These are phyloP conservation scores for Datisca glomerata DNA, from an alignment of 306 rosid species.

Conservation along the genomic window DNA sequence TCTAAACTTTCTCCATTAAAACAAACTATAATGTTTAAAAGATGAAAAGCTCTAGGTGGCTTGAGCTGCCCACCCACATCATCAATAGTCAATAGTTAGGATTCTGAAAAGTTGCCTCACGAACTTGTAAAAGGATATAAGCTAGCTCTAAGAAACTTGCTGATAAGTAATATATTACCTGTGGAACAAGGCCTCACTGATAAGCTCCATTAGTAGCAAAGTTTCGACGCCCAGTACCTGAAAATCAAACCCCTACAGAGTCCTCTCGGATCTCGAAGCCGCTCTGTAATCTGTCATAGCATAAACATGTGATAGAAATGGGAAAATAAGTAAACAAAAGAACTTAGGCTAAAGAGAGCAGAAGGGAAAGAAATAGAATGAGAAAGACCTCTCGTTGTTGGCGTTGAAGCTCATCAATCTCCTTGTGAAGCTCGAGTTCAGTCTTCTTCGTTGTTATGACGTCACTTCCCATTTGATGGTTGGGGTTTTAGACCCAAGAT, in stretches of 20 bases:
- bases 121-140: too few species aligned
- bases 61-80: too few species aligned
- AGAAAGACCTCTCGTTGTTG: conserved; percentile 78
- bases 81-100: too few species aligned
- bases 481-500: too few species aligned
- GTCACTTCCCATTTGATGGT: too few species aligned
- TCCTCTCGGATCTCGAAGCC: conserved; percentile 97
- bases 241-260: conserved; percentile 56
- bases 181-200: conserved; percentile 53
- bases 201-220: conserved; percentile 52
- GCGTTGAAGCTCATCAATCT: conserved; percentile 92
- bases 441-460: conserved; percentile 67
- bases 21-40: too few species aligned
- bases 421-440: conserved; percentile 71
- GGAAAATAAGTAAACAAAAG: background rate
- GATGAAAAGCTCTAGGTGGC: too few species aligned
- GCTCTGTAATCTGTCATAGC: conserved; percentile 79
- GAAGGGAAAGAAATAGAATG: background rate
- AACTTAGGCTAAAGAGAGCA: conserved; percentile 11
- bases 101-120: too few species aligned
- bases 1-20: too few species aligned
- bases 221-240: conserved; percentile 46
- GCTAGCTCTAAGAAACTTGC: too few species aligned
- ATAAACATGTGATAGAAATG: too few species aligned
- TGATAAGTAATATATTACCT: conserved; percentile 18